Base-by-base conservation (phyloP, 768 basidiomycete genomes). In the Mycena rebaudengoi region DNA sequence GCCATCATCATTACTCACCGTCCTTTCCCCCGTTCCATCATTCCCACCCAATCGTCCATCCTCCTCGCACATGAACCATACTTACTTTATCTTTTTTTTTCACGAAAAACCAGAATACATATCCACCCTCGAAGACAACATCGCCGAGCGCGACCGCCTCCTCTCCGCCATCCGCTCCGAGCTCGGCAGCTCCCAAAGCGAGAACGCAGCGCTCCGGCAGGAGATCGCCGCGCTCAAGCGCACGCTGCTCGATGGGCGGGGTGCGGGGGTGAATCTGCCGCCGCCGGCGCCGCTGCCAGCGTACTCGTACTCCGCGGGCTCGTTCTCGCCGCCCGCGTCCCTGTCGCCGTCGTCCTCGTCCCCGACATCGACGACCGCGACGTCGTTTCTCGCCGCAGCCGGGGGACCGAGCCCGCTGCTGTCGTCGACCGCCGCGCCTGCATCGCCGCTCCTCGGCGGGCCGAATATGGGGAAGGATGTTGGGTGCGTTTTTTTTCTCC, bases 21-120 rank as follows among this genome's bases (percentile, higher is more conserved):
- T n/a, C n/a, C n/a, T n/a, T n/a, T n/a, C n/a, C n/a, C n/a, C n/a
- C n/a, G n/a, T n/a, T n/a, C n/a, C n/a, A n/a, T n/a, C n/a, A n/a
- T n/a, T n/a, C n/a, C n/a, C n/a, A n/a, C n/a, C n/a, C n/a, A n/a
- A n/a, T n/a, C n/a, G n/a, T n/a, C n/a, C n/a, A n/a, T n/a, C n/a
- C n/a, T n/a, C n/a, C n/a, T n/a, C n/a, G n/a, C n/a, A n/a, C n/a
- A n/a, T n/a, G n/a, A n/a, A n/a, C n/a, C n/a, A n/a, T n/a, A n/a
- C n/a, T n/a, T n/a, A n/a, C n/a, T n/a, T n/a, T n/a, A n/a, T n/a
- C n/a, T n/a, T n/a, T n/a, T n/a, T n/a, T n/a, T n/a, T n/a, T n/a
- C n/a, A n/a, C n/a, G n/a, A n/a, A n/a, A n/a, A n/a, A n/a, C n/a
- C 75, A 95, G 94, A 98, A 75, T 98, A 99, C 75, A 98, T 99